Evolutionary conservation across 139 green algal species (phyloP).

Genomic region (Coelastrella sp.): DNA sequence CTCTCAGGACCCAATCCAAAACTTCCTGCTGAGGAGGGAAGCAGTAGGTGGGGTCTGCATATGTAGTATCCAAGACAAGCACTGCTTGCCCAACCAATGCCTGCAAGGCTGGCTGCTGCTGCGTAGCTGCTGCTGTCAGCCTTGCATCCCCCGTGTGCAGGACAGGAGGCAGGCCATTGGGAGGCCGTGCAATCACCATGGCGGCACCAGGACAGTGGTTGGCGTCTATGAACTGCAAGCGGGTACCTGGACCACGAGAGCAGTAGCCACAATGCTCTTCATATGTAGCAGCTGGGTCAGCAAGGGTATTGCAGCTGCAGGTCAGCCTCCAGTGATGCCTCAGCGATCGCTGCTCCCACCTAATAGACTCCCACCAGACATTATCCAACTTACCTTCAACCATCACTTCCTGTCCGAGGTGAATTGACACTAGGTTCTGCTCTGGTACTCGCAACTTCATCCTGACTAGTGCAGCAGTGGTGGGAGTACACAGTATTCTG

Average conservation of each 20-base stretch:
- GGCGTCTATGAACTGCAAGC: constrained; percentile 69
- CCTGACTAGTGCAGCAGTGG: constrained; percentile 76
- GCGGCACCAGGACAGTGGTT: constrained; percentile 86
- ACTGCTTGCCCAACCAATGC: constrained; percentile 61
- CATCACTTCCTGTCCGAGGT: constrained; percentile 36
- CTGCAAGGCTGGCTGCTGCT: constrained; percentile 66
- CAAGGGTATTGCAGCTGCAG: background rate
- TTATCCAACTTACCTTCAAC: constrained; percentile 46
- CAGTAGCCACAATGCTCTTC: background rate
- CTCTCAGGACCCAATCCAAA: constrained; percentile 47
- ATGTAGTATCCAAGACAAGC: constrained; percentile 88
- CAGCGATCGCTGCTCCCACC: background rate
- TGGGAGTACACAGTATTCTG: constrained; percentile 76
- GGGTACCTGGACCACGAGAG: constrained; percentile 8
- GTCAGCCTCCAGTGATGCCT: no score
- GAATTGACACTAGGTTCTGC: constrained; percentile 27
- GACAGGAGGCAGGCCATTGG: constrained; percentile 59
- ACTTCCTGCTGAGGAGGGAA: constrained; percentile 69
- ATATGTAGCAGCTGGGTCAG: background rate
- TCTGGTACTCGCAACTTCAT: constrained; percentile 67
- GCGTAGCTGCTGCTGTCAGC: constrained; percentile 61
- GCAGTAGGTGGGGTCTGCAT: constrained; percentile 66
- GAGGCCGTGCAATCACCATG: constrained; percentile 67
- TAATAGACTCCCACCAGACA: background rate
- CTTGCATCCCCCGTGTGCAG: constrained; percentile 87